Evolutionary conservation across 1,139 yeast species (phyloP), one percentile per base, ranked within the genome.

Genomic region (Sugiyamaella pinicola): DNA sequence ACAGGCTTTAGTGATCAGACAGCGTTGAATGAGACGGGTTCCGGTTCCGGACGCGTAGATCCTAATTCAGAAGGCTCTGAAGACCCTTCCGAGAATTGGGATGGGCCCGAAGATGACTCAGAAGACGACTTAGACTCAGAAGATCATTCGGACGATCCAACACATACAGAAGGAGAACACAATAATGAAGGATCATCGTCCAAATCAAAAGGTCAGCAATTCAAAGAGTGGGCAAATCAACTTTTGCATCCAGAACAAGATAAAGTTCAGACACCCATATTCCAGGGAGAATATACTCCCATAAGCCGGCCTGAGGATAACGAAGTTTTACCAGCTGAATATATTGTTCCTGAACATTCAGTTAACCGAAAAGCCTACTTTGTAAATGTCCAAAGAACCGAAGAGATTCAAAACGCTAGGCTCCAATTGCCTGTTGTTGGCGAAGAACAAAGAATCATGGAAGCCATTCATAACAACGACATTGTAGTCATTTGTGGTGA

Each of bases 361-460:
- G 70, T 82, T 17, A 69, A 78, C 39, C 74, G 96, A 61, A 80
- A 83, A 55, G 84, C 95, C 0, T 81, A 80, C 54, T 87, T 74
- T 56, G 93, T 90, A 10, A 75, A 81, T 15, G 86, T 93, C 0
- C 74, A 76, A 7, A 78, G 99, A 61, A 63, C 81, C 0, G 81
- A 78, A 0, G 83, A 79, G 33, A 80, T 91, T 19, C 95, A 89
- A 64, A 69, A 74, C 37, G 77, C 77, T 40, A 77, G 99, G 60
- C 73, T 83, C 66, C 78, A 83, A 51, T 75, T 95, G 19, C 99
- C 99, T 0, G 98, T 93, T 0, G 88, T 81, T 58, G 85, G 85
- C 7, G 96, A 90, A 69, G 99, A 95, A 65, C 96, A 89, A 65
- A 76, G 83, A 53, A 87, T 95, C 48, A 90, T 95, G 97, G 99